phyloP scores from a whole-genome alignment of 306 rosid genomes.

The Vachellia collinsii region DNA sequence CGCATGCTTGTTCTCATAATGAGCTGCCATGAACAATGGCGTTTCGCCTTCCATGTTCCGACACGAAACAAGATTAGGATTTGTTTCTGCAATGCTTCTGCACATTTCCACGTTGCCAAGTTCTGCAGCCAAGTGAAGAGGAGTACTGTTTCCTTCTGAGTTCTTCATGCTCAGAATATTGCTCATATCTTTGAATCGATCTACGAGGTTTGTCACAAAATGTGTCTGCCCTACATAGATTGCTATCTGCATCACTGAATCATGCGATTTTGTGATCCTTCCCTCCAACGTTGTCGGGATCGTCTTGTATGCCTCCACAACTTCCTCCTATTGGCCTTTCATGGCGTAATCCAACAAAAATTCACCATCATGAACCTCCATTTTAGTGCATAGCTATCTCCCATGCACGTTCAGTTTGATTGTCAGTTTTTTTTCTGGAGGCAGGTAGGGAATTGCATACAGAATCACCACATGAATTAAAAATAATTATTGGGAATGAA shows the following conservation, averaged over 20 bases:
- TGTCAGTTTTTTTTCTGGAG: too few relatives aligned
- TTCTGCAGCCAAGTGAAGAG: constrained; percentile 52
- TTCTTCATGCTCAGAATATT: constrained; percentile 26
- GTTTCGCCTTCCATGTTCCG: constrained; percentile 41
- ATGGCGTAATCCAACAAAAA: constrained; percentile 39
- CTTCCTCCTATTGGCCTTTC: constrained; percentile 42
- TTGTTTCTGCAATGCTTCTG: constrained; percentile 34
- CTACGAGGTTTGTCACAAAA: constrained; percentile 33
- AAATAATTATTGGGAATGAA: too few relatives aligned
- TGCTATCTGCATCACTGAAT: constrained; percentile 47
- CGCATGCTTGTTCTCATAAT: constrained; percentile 42
- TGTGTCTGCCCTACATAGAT: constrained; percentile 39
- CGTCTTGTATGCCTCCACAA: constrained; percentile 29
- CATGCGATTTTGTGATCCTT: constrained; percentile 48
- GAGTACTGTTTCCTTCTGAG: constrained; percentile 44
- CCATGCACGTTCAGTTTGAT: too few relatives aligned
- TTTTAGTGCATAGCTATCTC: neutral
- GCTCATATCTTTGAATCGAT: constrained; percentile 16
- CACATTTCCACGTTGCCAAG: constrained; percentile 49
- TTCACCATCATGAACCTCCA: constrained; percentile 30
- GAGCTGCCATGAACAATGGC: constrained; percentile 54
- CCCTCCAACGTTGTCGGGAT: constrained; percentile 30
- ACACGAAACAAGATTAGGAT: constrained; percentile 23
- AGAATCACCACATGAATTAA: too few relatives aligned
- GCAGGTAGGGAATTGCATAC: too few relatives aligned